Percentiles rank a stretch among this genome's conserved stretches.
phyloP scores from a whole-genome alignment of 2,329 filamentous ascomycete species.

The Colletotrichum trifolii region DNA sequence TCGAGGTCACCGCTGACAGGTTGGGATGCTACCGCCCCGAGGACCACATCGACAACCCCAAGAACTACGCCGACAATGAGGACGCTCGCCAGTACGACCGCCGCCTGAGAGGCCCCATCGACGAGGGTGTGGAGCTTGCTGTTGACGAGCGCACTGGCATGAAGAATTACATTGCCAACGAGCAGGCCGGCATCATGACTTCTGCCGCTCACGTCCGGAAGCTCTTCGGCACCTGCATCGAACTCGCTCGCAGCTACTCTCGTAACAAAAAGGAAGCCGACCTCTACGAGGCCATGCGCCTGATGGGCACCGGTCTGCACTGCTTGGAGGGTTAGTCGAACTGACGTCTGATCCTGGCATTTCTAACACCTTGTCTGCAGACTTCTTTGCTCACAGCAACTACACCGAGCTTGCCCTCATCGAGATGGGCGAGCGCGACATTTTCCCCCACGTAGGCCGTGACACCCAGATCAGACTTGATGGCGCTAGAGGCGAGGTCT shows the following conservation, averaged over 20 bases:
- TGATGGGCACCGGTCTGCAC: constrained; percentile 89
- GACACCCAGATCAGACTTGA: constrained; percentile 76
- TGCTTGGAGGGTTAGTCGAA: constrained; percentile 76
- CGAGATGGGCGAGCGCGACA: constrained; percentile 81
- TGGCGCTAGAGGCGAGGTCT: constrained; percentile 75
- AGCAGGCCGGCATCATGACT: constrained; percentile 80
- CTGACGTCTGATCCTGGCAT: background rate
- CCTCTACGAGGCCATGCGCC: constrained; percentile 85
- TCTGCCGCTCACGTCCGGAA: constrained; percentile 81
- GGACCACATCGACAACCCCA: constrained; percentile 83
- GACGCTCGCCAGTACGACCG: constrained; percentile 86
- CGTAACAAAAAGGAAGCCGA: constrained; percentile 76
- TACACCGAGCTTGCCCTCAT: constrained; percentile 90
- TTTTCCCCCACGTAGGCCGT: constrained; percentile 90
- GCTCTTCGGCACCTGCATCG: constrained; percentile 78
- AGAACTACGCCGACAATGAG: constrained; percentile 84
- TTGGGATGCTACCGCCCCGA: constrained; percentile 85
- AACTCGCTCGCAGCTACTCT: constrained; percentile 81
- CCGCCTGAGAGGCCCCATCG: constrained; percentile 83
- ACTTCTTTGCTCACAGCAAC: constrained; percentile 94
- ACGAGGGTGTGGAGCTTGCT: constrained; percentile 81
- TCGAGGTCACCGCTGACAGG: constrained; percentile 83
- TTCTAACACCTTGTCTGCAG: constrained; percentile 50
- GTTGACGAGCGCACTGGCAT: constrained; percentile 79
- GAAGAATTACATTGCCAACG: constrained; percentile 96